Evolutionary conservation across 192 early-diverging fungal species (phyloP).

Genomic region (Borealophlyctis nickersoniae): DNA sequence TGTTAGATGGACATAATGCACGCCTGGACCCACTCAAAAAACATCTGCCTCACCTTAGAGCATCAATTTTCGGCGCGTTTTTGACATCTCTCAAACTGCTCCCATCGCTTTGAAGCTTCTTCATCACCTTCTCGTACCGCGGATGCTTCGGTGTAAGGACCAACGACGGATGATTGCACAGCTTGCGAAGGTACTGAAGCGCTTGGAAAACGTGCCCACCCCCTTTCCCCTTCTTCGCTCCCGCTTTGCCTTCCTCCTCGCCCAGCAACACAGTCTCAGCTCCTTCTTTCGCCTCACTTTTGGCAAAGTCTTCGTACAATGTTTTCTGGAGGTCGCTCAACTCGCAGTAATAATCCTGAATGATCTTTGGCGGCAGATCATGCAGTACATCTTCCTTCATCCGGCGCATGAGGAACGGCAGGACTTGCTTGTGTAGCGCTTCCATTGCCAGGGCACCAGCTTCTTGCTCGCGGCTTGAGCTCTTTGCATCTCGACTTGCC

Average conservation of each 20-base stretch:
- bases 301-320: constrained; percentile 92
- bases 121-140: constrained; percentile 67
- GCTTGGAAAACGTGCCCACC: constrained; percentile 94
- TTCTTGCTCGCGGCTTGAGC: constrained; percentile 54
- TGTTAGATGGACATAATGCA: background rate
- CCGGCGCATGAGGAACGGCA: constrained; percentile 91
- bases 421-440: constrained; percentile 91
- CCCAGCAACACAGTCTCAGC: constrained; percentile 17
- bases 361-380: constrained; percentile 98
- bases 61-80: constrained; percentile 88
- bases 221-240: constrained; percentile 29
- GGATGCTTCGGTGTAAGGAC: constrained; percentile 90
- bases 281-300: constrained; percentile 51
- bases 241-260: constrained; percentile 35
- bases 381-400: constrained; percentile 97
- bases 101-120: constrained; percentile 47
- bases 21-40: background rate
- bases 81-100: constrained; percentile 61
- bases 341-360: constrained; percentile 99
- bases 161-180: constrained; percentile 89
- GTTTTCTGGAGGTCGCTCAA: constrained; percentile 82
- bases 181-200: constrained; percentile 89
- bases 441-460: constrained; percentile 82
- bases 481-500: constrained; percentile 84
- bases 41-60: constrained; percentile 61